Evolutionary conservation across 2,329 filamentous ascomycete species (phyloP).

Genomic region (Fusarium nodosum): DNA sequence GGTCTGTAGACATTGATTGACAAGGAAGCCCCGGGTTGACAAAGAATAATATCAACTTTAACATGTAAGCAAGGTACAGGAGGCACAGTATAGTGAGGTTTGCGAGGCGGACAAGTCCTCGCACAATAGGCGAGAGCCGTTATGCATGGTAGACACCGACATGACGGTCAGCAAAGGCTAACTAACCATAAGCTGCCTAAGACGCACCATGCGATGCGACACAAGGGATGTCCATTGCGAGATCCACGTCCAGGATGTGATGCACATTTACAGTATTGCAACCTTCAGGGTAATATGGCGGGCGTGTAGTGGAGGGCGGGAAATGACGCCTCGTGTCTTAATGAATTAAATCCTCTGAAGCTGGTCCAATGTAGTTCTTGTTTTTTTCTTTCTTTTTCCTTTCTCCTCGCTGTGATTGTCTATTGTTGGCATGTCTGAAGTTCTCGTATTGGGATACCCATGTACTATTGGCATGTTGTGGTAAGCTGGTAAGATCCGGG

Average conservation of each 20-base stretch:
- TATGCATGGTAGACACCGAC: conserved; percentile 12
- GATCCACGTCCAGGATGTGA: conserved; percentile 47
- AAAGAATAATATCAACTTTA: conserved; percentile 8
- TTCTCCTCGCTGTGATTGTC: neutral
- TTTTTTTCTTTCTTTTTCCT: conserved; percentile 1
- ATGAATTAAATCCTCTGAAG: conserved; percentile 5
- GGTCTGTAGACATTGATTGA: neutral
- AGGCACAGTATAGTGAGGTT: conserved; percentile 4
- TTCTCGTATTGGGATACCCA: conserved; percentile 31
- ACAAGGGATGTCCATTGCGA: conserved; percentile 29
- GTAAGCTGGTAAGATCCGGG: conserved; percentile 35
- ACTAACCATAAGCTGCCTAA: conserved; percentile 22
- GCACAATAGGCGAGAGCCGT: conserved; percentile 1
- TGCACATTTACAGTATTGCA: conserved; percentile 36
- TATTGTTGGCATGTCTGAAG: conserved; percentile 1
- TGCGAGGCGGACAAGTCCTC: conserved; percentile 11
- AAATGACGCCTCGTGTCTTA: conserved; percentile 22
- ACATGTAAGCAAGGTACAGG: conserved; percentile 16
- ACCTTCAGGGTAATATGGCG: conserved; percentile 29
- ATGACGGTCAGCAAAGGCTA: conserved; percentile 9
- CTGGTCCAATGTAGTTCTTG: neutral
- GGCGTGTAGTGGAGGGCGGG: conserved; percentile 30
- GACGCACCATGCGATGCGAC: conserved; percentile 41
- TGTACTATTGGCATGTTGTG: conserved; percentile 28
- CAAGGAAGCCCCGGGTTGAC: conserved; percentile 15